Percentiles rank a stretch among this genome's conserved stretches.
These are phyloP conservation scores for Elsinoe ampelina DNA, from an alignment of 2,329 filamentous ascomycete genomes.

Conservation along the genomic window DNA sequence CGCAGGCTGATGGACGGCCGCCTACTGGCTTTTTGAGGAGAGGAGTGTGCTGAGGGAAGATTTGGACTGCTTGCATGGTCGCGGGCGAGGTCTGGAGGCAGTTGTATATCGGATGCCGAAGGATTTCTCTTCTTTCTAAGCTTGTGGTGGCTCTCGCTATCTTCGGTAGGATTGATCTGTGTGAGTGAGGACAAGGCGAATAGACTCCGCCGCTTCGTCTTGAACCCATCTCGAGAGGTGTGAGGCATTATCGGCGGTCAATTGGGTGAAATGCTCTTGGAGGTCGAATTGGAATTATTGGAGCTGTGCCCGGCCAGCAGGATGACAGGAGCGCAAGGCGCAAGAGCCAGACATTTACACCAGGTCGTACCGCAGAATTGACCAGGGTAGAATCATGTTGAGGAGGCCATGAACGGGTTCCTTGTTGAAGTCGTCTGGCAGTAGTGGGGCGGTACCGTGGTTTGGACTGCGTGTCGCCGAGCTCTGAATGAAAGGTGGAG, in stretches of 20 bases:
- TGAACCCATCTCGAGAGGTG: conserved; percentile 17
- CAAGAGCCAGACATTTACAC: conserved; percentile 9
- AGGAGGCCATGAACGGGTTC: neutral
- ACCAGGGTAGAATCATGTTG: conserved; percentile 3
- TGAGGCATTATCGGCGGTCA: conserved; percentile 15
- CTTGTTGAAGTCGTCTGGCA: conserved; percentile 7
- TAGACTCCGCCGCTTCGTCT: conserved; percentile 24
- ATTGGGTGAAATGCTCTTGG: neutral
- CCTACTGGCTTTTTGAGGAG: conserved; percentile 19
- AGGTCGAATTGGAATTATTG: neutral
- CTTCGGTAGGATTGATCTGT: conserved; percentile 19
- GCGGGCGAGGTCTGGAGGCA: conserved; percentile 20
- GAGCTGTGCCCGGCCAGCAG: conserved; percentile 8
- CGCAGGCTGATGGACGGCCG: conserved; percentile 24
- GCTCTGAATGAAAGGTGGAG: neutral
- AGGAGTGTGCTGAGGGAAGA: conserved; percentile 17
- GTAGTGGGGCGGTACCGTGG: conserved; percentile 5
- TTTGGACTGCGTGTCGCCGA: neutral
- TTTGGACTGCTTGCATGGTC: conserved; percentile 18
- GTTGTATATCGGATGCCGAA: conserved; percentile 17
- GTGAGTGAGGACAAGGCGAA: conserved; percentile 27
- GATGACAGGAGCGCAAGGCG: conserved; percentile 3
- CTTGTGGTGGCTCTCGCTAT: conserved; percentile 19
- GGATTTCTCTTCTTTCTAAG: conserved; percentile 21
- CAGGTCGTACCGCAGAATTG: neutral